Evolutionary conservation across 1,139 yeast species (phyloP).

Genomic region (Kodamaea sp.): DNA sequence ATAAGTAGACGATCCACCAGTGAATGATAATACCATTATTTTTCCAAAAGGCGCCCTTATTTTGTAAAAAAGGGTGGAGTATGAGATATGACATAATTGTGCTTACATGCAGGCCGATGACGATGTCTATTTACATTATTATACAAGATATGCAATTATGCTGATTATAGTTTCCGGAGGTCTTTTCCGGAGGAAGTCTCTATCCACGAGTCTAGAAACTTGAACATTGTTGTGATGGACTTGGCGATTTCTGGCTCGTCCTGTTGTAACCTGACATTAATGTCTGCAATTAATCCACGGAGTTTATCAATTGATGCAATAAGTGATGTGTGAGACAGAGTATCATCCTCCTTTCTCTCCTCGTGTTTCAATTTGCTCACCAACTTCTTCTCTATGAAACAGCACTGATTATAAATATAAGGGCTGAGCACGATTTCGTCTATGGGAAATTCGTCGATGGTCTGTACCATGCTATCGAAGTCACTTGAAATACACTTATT

Average conservation of each 20-base stretch:
- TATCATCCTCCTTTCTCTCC: not conserved
- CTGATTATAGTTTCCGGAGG: conserved; percentile 1
- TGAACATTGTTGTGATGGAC: conserved; percentile 23
- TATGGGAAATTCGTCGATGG: conserved; percentile 33
- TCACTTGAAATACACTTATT: conserved; percentile 21
- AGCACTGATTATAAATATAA: conserved; percentile 34
- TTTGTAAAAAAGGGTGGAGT: no score
- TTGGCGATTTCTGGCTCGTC: conserved; percentile 29
- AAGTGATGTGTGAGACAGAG: not conserved
- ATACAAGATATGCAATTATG: conserved; percentile 1
- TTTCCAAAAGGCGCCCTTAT: no score
- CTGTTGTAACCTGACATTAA: conserved; percentile 28
- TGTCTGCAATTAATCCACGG: conserved; percentile 37
- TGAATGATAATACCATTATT: no score
- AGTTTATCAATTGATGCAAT: conserved; percentile 14
- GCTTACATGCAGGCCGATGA: conserved; percentile 6
- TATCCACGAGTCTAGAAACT: conserved; percentile 30
- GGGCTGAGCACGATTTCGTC: conserved; percentile 35
- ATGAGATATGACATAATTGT: not conserved
- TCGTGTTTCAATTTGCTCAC: conserved; percentile 13
- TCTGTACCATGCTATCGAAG: conserved; percentile 20
- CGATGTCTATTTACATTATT: conserved; percentile 3
- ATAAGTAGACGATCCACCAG: no score
- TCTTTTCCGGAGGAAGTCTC: conserved; percentile 1
- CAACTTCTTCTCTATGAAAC: conserved; percentile 29